Base-by-base conservation (phyloP, 176 grass and related monocot genomes). In the Tillandsia fasciculata region DNA sequence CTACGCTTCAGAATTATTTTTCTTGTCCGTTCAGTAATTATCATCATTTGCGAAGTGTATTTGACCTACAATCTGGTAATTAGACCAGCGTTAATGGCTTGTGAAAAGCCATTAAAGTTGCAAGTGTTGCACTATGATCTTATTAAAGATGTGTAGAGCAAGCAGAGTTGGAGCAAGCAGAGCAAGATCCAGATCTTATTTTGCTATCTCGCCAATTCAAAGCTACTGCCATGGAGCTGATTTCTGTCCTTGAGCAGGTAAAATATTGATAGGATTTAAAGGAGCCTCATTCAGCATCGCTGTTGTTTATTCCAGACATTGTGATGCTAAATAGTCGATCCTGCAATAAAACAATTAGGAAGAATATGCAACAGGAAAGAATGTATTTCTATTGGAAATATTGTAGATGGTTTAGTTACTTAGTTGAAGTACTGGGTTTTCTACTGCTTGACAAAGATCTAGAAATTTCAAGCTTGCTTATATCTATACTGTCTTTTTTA, bases 211-310 rank as follows among this genome's bases (percentile, higher is more conserved):
- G 87, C 63, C 82, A 93, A 83, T 99, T 99, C 69, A 99, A 99
- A 85, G 86, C 87, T 72, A 99, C 87, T 58, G 89, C 89, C 13
- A 93, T 93, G 94, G 89, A 99, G 82, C 89, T 99, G 53, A 93
- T 99, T 84, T 90, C 89, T 27, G 77, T 99, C 76, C 84, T 99
- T 64, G 94, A 99, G 82, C 86, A 99, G 89, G 94, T 92, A 79
- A 85, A 49, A 50, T 11, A 15, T 33, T 33, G 53, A 47, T 58
- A 49, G 23, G 9, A 26, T 27, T 65, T 11, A 13, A 66, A 1
- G 50, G 11, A 24, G 18, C 28, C 11, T 54, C 17, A 28, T 12
- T 33, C 13, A 54, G 2, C 52, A 48, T 75, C 56, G 53, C 29
- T 66, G 18, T 65, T 12, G 26, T 27, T 66, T 67, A 4, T 66